Percentiles rank a stretch among this genome's conserved stretches.
phyloP scores from a whole-genome alignment of 2,329 filamentous ascomycete species.

The Alternaria triticina region DNA sequence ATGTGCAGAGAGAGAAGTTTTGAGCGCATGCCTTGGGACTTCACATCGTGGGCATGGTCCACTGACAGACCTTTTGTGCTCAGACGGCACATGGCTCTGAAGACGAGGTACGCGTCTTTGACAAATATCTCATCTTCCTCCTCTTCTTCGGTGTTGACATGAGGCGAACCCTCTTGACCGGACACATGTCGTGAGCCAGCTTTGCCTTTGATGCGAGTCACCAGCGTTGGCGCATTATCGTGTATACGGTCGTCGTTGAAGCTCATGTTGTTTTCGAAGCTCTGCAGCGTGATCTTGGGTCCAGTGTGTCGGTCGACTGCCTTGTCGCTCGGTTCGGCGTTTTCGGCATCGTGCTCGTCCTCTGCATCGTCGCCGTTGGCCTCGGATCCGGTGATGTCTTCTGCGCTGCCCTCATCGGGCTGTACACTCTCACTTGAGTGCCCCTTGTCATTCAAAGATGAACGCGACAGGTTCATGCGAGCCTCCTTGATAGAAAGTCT shows the following conservation, averaged over 20 bases:
- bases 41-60: slow-evolving; percentile 90
- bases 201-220: slow-evolving; percentile 63
- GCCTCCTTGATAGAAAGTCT: slow-evolving; percentile 87
- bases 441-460: slow-evolving; percentile 48
- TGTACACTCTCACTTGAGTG: slow-evolving; percentile 41
- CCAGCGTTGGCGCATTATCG: slow-evolving; percentile 71
- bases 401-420: slow-evolving; percentile 35
- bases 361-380: slow-evolving; percentile 51
- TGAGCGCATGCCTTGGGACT: slow-evolving; percentile 94
- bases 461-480: slow-evolving; percentile 63
- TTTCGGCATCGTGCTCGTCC: slow-evolving; percentile 43
- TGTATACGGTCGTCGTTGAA: slow-evolving; percentile 70
- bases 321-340: slow-evolving; percentile 51
- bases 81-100: slow-evolving; percentile 95
- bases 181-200: slow-evolving; percentile 53
- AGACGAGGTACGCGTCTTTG: slow-evolving; percentile 94
- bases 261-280: slow-evolving; percentile 70
- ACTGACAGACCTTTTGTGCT: slow-evolving; percentile 89
- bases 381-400: slow-evolving; percentile 31
- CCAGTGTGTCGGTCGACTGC: slow-evolving; percentile 57
- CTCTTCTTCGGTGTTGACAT: slow-evolving; percentile 66
- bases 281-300: slow-evolving; percentile 69
- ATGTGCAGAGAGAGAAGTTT: slow-evolving; percentile 95
- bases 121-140: slow-evolving; percentile 96
- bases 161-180: slow-evolving; percentile 50